A percentile compares a stretch with the other conserved stretches of the same genome.
These are phyloP conservation scores for Boletus semigastroideus DNA, from an alignment of 1,284 basidiomycete genomes.

Conservation along the genomic window DNA sequence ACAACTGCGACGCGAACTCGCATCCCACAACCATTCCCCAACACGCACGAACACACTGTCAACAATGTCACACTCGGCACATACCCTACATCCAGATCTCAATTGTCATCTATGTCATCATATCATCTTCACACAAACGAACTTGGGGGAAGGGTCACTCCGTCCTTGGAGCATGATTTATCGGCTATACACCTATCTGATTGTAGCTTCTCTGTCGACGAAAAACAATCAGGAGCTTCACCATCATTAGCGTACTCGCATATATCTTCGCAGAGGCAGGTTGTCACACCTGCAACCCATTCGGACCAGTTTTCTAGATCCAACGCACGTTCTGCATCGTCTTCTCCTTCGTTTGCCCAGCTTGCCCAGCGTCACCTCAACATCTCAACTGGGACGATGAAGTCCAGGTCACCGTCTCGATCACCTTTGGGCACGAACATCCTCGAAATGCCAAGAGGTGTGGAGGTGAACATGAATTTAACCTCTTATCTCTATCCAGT, in stretches of 20 bases:
- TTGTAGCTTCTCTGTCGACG: conserved; percentile 6
- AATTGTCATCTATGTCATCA: conserved; percentile 37
- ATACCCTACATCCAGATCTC: conserved; percentile 46
- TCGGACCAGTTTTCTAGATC: conserved; percentile 29
- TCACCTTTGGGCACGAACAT: conserved; percentile 27
- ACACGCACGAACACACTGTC: conserved; percentile 21
- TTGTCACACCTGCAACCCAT: conserved; percentile 38
- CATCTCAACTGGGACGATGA: conserved; percentile 12
- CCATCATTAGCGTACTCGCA: conserved; percentile 20
- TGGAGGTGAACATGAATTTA: conserved; percentile 16
- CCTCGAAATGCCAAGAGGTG: conserved; percentile 12
- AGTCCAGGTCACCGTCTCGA: conserved; percentile 33
- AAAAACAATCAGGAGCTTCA: conserved; percentile 6
- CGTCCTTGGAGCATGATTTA: conserved; percentile 23
- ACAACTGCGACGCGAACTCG: conserved; percentile 40
- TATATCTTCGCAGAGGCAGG: conserved; percentile 32
- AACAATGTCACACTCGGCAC: conserved; percentile 24
- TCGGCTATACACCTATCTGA: conserved; percentile 22
- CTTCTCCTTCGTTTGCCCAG: conserved; percentile 23
- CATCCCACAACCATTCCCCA: conserved; percentile 16
- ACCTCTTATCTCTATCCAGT: conserved; percentile 14
- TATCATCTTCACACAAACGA: conserved; percentile 26
- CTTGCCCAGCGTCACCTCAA: conserved; percentile 27
- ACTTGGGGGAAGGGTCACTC: conserved; percentile 6
- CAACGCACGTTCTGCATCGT: conserved; percentile 10